These are phyloP conservation scores for Hapsidospora chrysogenum DNA, from an alignment of 495 filamentous ascomycete genomes.

Conservation along the genomic window DNA sequence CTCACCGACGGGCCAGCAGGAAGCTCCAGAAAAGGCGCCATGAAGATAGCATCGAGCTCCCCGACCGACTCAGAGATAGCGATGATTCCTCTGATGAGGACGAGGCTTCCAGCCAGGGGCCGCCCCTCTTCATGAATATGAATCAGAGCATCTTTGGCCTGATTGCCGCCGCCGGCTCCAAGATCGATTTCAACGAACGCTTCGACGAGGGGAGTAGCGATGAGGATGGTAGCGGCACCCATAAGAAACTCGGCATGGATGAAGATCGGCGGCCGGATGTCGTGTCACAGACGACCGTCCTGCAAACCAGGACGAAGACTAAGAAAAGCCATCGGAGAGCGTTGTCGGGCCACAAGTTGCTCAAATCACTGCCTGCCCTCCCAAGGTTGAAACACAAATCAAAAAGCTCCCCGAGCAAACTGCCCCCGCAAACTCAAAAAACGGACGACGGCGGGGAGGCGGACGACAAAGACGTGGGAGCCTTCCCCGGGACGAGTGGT, in stretches of 20 bases:
- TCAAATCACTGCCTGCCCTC: constrained; percentile 41
- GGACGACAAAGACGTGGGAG: too few relatives aligned
- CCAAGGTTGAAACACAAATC: constrained; percentile 18
- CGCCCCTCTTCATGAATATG: constrained; percentile 49
- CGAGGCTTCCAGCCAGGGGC: constrained; percentile 40
- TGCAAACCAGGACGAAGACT: constrained; percentile 7
- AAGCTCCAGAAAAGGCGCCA: background rate
- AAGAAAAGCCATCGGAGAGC: constrained; percentile 32
- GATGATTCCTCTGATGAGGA: constrained; percentile 42
- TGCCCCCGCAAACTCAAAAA: constrained; percentile 8
- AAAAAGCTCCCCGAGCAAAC: constrained; percentile 13
- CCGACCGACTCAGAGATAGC: constrained; percentile 62
- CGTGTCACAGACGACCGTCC: constrained; percentile 17
- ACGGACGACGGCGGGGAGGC: constrained; percentile 5
- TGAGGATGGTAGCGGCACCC: constrained; percentile 45
- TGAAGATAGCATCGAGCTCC: constrained; percentile 31
- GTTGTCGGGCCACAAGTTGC: constrained; percentile 42
- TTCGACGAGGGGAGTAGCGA: constrained; percentile 73
- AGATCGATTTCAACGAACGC: constrained; percentile 58
- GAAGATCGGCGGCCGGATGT: constrained; percentile 3
- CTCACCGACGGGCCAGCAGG: background rate
- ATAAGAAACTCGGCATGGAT: constrained; percentile 8
- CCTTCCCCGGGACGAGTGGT: too few relatives aligned
- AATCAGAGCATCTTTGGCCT: constrained; percentile 91
- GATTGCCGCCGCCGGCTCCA: constrained; percentile 78